Evolutionary conservation across 2,329 filamentous ascomycete species (phyloP), one percentile per base, ranked within the genome.

Genomic region (Neurospora crassa): DNA sequence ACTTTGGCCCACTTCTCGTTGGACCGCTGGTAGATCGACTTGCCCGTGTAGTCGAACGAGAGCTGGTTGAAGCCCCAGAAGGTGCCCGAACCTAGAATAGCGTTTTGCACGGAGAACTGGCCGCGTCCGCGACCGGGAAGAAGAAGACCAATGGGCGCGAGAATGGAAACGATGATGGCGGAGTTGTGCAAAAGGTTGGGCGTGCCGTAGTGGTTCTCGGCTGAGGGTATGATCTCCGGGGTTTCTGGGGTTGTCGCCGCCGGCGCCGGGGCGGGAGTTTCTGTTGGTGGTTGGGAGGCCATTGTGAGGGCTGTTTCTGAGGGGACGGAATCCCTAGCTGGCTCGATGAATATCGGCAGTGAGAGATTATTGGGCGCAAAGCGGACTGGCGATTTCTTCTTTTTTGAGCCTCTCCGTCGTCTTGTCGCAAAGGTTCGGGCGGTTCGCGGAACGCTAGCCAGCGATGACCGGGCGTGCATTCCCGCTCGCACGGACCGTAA

Each of bases 11-110:
- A 76, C 70, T 85, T 84, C 73, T 76, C 79, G 71, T 78, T 78
- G 73, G 87, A 82, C 10, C 86, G 86, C 73, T 80, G 76, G 76
- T 82, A 80, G 72, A 88, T 82, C 40, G 86, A 87, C 68, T 81
- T 81, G 69, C 87, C 87, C 16, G 83, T 88, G 79, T 85, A 88
- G 79, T 88, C 86, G 79, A 84, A 83, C 68, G 82, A 82, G 53
- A 89, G 84, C 79, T 86, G 85, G 78, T 86, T 86, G 71, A 85
- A 84, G 71, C 84, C 84, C 74, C 86, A 83, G 40, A 87, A 84
- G 74, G 86, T 83, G 71, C 83, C 82, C 71, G 81, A 81, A 71
- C 82, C 82, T 69, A 89, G 84, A 70, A 87, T 78, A 68, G 83
- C 75, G 78, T 84, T 83, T 72, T 87, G 86, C 69, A 86, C 29